Percentiles rank a stretch among this genome's conserved stretches.
phyloP scores from a whole-genome alignment of 306 rosid genomes.

The Acacia melanoxylon region DNA sequence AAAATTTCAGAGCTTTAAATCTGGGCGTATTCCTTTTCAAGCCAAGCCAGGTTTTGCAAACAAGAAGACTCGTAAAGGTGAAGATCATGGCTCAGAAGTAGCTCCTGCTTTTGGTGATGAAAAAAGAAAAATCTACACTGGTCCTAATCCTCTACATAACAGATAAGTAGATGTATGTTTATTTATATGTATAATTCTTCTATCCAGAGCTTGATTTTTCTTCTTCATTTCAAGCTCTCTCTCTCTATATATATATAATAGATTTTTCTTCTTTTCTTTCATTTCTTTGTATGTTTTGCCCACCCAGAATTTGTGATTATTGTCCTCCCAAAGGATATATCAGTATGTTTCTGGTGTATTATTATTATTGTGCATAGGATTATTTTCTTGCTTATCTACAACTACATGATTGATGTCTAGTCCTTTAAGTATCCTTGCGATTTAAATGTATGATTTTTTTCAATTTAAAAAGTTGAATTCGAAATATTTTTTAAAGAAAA shows the following conservation, averaged over 20 bases:
- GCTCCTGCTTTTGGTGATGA: slow-evolving; percentile 47
- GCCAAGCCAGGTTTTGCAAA: slow-evolving; percentile 26
- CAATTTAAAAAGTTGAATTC: not conserved
- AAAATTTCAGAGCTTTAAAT: slow-evolving; percentile 38
- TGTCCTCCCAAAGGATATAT: not conserved
- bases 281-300: not conserved
- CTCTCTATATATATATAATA: slow-evolving; percentile 19
- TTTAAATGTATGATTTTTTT: not conserved
- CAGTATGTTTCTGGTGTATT: slow-evolving; percentile 23
- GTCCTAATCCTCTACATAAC: slow-evolving; percentile 80
- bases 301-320: slow-evolving; percentile 30
- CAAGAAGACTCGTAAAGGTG: slow-evolving; percentile 20
- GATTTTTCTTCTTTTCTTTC: not conserved
- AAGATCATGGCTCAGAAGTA: slow-evolving; percentile 14
- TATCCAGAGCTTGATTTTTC: not conserved
- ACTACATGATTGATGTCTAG: not conserved
- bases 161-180: slow-evolving; percentile 39
- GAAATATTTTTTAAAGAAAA: not conserved
- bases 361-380: slow-evolving; percentile 27
- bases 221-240: slow-evolving; percentile 13
- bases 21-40: slow-evolving; percentile 32
- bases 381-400: not conserved
- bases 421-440: not conserved
- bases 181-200: not conserved
- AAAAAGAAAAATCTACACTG: slow-evolving; percentile 68